These are phyloP conservation scores for Phytopythium vexans DNA, from an alignment of 352 stramenopile species.

Conservation along the genomic window DNA sequence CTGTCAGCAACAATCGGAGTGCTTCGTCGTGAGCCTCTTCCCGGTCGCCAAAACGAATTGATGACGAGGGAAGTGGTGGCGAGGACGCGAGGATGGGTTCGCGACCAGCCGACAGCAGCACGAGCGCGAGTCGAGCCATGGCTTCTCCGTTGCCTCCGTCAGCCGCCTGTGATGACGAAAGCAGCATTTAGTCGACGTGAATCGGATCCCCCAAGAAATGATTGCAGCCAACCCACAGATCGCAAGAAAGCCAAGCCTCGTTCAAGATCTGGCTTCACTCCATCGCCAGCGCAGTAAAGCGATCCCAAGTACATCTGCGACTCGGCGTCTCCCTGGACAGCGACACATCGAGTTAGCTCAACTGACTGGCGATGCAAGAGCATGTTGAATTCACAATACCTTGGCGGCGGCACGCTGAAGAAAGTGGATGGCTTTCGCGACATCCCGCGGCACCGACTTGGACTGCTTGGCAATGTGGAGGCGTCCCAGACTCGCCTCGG, in stretches of 20 bases:
- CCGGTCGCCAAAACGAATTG: slow-evolving; percentile 35
- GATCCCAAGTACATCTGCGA: slow-evolving; percentile 45
- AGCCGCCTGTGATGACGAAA: slow-evolving; percentile 21
- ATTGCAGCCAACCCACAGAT: slow-evolving; percentile 27
- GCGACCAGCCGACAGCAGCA: slow-evolving; percentile 25
- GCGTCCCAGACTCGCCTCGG: slow-evolving; percentile 49
- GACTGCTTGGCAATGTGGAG: slow-evolving; percentile 24
- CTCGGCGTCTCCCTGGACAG: slow-evolving; percentile 32
- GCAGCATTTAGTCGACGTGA: too few relatives aligned
- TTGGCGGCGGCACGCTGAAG: slow-evolving; percentile 55
- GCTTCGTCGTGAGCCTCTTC: slow-evolving; percentile 65
- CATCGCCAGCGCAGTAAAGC: slow-evolving; percentile 43
- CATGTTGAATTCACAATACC: too few relatives aligned
- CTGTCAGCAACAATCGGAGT: slow-evolving; percentile 51
- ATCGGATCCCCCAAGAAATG: too few relatives aligned
- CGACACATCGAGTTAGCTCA: background rate
- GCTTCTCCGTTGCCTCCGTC: slow-evolving; percentile 34
- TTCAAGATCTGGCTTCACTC: slow-evolving; percentile 51
- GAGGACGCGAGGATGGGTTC: background rate
- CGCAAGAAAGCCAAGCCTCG: slow-evolving; percentile 49
- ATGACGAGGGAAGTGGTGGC: slow-evolving; percentile 6
- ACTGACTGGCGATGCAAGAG: background rate
- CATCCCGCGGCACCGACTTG: slow-evolving; percentile 23
- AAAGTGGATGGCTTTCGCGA: slow-evolving; percentile 59
- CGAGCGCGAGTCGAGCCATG: slow-evolving; percentile 52